Conservation (phyloP, 2,329 filamentous ascomycete species). For the Cladophialophora psammophila region DNA sequence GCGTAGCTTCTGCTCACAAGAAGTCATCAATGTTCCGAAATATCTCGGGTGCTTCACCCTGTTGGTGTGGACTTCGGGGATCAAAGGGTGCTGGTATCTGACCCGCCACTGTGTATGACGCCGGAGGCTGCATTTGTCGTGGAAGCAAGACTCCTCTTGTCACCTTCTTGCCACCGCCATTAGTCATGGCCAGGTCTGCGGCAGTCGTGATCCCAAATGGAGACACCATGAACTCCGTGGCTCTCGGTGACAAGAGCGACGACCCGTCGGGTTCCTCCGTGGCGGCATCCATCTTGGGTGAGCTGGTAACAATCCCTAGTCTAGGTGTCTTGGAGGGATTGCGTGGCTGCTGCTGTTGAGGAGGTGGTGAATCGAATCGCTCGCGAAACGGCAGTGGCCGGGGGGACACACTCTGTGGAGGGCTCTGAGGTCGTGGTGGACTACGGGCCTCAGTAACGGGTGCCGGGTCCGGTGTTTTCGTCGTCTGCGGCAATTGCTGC, state of each 20-base stretch:
- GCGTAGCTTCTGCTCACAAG: constrained; percentile 32
- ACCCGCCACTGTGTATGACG: constrained; percentile 5
- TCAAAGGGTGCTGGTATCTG: constrained; percentile 31
- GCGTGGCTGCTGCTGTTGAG: constrained; percentile 23
- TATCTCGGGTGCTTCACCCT: constrained; percentile 38
- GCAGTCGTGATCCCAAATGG: constrained; percentile 47
- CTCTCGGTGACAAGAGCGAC: constrained; percentile 55
- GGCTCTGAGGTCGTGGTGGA: constrained; percentile 6
- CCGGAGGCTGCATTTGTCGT: constrained; percentile 18
- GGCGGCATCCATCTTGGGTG: constrained; percentile 49
- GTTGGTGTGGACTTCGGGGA: constrained; percentile 41
- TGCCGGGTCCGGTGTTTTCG: constrained; percentile 6
- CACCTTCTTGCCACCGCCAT: constrained; percentile 3
- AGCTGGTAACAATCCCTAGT: constrained; percentile 34
- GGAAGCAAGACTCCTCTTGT: constrained; percentile 23
- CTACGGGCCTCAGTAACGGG: constrained; percentile 10
- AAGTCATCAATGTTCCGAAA: constrained; percentile 41
- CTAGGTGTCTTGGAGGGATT: constrained; percentile 40
- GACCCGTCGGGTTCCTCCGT: constrained; percentile 49
- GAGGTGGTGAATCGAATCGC: constrained; percentile 28
- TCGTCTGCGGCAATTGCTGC: constrained; percentile 9
- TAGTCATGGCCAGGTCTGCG: constrained; percentile 44
- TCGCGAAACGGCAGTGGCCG: constrained; percentile 42
- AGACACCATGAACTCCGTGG: constrained; percentile 52
- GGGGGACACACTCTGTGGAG: constrained; percentile 32